A percentile compares a stretch with the other conserved stretches of the same genome.
These are phyloP conservation scores for Starmera pachycereana DNA, from an alignment of 805 yeast species.

Conservation along the genomic window DNA sequence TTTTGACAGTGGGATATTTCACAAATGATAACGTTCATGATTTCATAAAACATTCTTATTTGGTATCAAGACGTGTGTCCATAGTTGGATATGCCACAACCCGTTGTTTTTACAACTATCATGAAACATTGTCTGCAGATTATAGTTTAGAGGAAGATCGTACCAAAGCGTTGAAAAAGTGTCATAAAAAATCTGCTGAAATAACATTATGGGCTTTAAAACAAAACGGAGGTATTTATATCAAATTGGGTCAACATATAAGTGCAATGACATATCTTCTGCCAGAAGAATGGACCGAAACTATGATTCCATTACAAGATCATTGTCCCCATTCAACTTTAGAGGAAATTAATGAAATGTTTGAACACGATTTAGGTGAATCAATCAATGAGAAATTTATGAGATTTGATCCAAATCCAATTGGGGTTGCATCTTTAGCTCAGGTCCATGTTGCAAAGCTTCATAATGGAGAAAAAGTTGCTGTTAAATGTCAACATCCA, in stretches of 20 bases:
- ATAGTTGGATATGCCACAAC: conserved; percentile 61
- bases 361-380: conserved; percentile 54
- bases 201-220: conserved; percentile 75
- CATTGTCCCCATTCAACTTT: conserved; percentile 74
- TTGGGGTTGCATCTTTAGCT: conserved; percentile 94
- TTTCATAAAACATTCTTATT: conserved; percentile 59
- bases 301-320: conserved; percentile 90
- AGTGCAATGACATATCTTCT: conserved; percentile 85
- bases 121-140: conserved; percentile 37
- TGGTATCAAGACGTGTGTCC: conserved; percentile 41
- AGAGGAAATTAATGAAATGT: conserved; percentile 60
- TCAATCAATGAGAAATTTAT: conserved; percentile 52
- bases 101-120: conserved; percentile 65
- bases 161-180: conserved; percentile 40
- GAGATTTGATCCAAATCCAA: conserved; percentile 61
- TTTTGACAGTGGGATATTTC: background rate
- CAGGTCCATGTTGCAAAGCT: conserved; percentile 83
- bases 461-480: conserved; percentile 61
- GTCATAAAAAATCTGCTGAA: conserved; percentile 69
- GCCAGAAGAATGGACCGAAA: conserved; percentile 90
- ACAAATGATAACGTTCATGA: conserved; percentile 8
- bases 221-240: conserved; percentile 84
- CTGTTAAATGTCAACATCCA: conserved; percentile 94
- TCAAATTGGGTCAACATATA: conserved; percentile 91
- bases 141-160: conserved; percentile 38